Conservation (phyloP, 805 yeast genomes). For the Grigorovia jiainica region DNA sequence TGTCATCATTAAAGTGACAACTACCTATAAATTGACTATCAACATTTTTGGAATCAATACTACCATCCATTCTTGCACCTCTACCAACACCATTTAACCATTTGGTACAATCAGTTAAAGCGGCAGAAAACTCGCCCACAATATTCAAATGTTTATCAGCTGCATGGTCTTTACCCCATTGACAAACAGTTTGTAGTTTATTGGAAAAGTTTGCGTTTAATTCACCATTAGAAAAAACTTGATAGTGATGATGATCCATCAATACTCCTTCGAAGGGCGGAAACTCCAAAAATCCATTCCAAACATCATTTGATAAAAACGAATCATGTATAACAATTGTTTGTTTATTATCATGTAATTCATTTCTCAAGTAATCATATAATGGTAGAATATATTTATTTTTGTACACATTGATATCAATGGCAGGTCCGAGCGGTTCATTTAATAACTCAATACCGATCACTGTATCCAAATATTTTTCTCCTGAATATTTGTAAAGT, state of each 20-base stretch:
- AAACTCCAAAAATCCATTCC: conserved; percentile 47
- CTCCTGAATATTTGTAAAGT: conserved; percentile 52
- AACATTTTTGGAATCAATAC: too few species aligned
- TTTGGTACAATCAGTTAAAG: conserved; percentile 82
- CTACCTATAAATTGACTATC: conserved; percentile 38
- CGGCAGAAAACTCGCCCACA: conserved; percentile 87
- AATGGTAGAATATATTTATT: conserved; percentile 49
- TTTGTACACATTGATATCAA: conserved; percentile 50
- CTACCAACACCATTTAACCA: conserved; percentile 84
- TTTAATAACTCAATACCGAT: conserved; percentile 78
- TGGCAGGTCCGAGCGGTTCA: conserved; percentile 75
- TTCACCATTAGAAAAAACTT: conserved; percentile 64
- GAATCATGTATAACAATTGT: conserved; percentile 77
- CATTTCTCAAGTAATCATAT: conserved; percentile 52
- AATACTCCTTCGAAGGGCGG: conserved; percentile 54
- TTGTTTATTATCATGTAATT: conserved; percentile 36
- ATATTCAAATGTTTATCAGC: conserved; percentile 63
- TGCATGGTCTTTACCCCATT: conserved; percentile 36
- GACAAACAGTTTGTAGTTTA: conserved; percentile 48
- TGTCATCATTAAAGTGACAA: conserved; percentile 45
- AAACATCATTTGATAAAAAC: conserved; percentile 49
- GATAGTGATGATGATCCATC: conserved; percentile 86
- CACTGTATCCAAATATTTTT: conserved; percentile 57
- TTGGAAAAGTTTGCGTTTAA: conserved; percentile 49
- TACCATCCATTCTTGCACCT: conserved; percentile 75